These are phyloP conservation scores for Brachypodium distachyon DNA, from an alignment of 202 grass and related monocot genomes.

Conservation along the genomic window DNA sequence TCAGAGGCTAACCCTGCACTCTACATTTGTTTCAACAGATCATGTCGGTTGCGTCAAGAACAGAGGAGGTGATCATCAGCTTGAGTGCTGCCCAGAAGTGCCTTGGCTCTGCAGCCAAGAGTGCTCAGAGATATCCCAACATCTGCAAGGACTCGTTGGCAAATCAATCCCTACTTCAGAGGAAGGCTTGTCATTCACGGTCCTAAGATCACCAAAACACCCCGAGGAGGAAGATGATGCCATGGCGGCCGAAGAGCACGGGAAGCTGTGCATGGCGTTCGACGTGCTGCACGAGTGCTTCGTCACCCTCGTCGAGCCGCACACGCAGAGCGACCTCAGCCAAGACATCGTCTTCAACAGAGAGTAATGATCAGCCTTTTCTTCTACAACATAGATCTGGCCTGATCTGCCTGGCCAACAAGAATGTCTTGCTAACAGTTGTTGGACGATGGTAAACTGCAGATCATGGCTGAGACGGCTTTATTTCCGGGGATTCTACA, in stretches of 20 bases:
- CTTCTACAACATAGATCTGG: background rate
- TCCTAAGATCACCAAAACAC: slow-evolving; percentile 11
- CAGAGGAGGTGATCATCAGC: background rate
- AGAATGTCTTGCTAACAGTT: background rate
- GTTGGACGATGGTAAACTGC: background rate
- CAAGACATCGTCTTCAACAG: slow-evolving; percentile 54
- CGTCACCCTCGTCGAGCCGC: slow-evolving; percentile 45
- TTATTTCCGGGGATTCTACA: slow-evolving; percentile 59
- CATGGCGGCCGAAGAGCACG: slow-evolving; percentile 21
- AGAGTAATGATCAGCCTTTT: slow-evolving; percentile 21
- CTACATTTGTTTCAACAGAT: slow-evolving; percentile 18
- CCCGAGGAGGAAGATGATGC: background rate
- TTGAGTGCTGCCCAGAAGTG: background rate
- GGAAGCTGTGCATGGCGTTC: slow-evolving; percentile 30
- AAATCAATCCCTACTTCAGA: background rate
- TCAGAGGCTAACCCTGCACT: too few species aligned
- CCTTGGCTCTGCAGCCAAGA: slow-evolving; percentile 41
- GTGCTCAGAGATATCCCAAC: slow-evolving; percentile 23
- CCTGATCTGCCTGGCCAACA: background rate
- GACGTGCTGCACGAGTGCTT: slow-evolving; percentile 69
- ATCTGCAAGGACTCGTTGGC: slow-evolving; percentile 22
- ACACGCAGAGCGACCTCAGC: slow-evolving; percentile 36
- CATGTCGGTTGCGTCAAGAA: slow-evolving; percentile 41
- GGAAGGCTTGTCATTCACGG: slow-evolving; percentile 23
- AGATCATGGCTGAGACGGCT: slow-evolving; percentile 51